Conservation (phyloP, 2,329 filamentous ascomycete genomes). For the Chrysosphaeria jannelii region DNA sequence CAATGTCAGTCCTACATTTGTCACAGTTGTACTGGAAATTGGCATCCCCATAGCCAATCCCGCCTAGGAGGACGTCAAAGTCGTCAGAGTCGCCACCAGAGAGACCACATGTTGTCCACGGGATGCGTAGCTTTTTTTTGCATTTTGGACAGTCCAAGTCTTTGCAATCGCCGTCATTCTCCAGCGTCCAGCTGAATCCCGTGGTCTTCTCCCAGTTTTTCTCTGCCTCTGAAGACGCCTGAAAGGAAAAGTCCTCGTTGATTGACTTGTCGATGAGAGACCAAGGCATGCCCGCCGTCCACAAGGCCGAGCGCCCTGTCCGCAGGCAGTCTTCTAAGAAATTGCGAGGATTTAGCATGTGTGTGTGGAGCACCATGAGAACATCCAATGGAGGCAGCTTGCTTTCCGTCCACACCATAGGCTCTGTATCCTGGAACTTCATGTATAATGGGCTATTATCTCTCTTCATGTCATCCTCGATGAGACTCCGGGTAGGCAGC, state of each 20-base stretch:
- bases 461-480: conserved; percentile 7
- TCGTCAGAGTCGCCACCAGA: too few species aligned
- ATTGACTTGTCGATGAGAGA: conserved; percentile 23
- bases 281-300: conserved; percentile 39
- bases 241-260: conserved; percentile 25
- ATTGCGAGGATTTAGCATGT: conserved; percentile 46
- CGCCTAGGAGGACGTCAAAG: too few species aligned
- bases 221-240: conserved; percentile 13
- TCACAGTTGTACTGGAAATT: too few species aligned
- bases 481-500: conserved; percentile 4
- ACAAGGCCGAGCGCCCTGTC: conserved; percentile 20
- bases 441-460: too few species aligned
- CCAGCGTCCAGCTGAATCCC: conserved; percentile 25
- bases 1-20: too few species aligned
- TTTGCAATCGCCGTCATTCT: conserved; percentile 18
- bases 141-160: conserved; percentile 11
- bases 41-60: conserved; percentile 33
- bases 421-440: conserved; percentile 3
- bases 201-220: conserved; percentile 17
- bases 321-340: conserved; percentile 47
- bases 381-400: conserved; percentile 22
- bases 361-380: conserved; percentile 52
- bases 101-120: conserved; percentile 25
- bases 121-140: conserved; percentile 11
- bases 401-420: too few species aligned